Evolutionary conservation across 2,329 filamentous ascomycete species (phyloP).

Genomic region (Neopestalotiopsis clavispora): DNA sequence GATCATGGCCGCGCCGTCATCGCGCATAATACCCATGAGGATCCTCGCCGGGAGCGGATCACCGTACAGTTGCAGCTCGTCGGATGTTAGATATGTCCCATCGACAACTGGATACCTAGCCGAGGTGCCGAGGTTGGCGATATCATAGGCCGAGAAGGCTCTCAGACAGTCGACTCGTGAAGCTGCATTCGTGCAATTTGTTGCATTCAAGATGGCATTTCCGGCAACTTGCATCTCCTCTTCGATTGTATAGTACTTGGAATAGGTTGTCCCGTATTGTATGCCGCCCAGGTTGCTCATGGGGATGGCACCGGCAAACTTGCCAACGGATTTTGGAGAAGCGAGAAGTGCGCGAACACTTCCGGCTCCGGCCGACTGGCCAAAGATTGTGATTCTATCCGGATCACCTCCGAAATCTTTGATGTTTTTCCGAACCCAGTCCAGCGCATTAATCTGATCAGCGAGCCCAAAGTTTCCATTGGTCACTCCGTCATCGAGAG

Average conservation of each 20-base stretch:
- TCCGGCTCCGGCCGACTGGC: conserved; percentile 57
- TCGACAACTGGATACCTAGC: conserved; percentile 63
- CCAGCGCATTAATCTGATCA: conserved; percentile 53
- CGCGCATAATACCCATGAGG: conserved; percentile 58
- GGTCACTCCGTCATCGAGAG: conserved; percentile 50
- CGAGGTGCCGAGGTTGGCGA: conserved; percentile 44
- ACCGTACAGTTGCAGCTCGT: conserved; percentile 51
- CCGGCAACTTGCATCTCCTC: conserved; percentile 54
- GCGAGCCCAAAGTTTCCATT: conserved; percentile 55
- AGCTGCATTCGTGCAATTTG: conserved; percentile 54
- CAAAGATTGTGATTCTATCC: conserved; percentile 59
- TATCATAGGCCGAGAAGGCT: conserved; percentile 44
- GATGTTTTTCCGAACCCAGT: conserved; percentile 57
- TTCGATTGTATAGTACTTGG: conserved; percentile 60
- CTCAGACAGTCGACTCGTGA: conserved; percentile 60
- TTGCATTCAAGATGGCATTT: conserved; percentile 53
- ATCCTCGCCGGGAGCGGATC: conserved; percentile 55
- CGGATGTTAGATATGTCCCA: conserved; percentile 54
- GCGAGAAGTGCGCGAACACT: conserved; percentile 57
- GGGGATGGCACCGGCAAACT: conserved; percentile 52
- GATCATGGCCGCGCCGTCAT: conserved; percentile 62
- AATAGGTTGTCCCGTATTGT: conserved; percentile 62
- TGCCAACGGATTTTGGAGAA: conserved; percentile 49
- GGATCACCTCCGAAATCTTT: conserved; percentile 61
- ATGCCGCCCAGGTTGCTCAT: conserved; percentile 46